Evolutionary conservation across 345 rosid species (phyloP).

Genomic region (Populus ilicifolia): DNA sequence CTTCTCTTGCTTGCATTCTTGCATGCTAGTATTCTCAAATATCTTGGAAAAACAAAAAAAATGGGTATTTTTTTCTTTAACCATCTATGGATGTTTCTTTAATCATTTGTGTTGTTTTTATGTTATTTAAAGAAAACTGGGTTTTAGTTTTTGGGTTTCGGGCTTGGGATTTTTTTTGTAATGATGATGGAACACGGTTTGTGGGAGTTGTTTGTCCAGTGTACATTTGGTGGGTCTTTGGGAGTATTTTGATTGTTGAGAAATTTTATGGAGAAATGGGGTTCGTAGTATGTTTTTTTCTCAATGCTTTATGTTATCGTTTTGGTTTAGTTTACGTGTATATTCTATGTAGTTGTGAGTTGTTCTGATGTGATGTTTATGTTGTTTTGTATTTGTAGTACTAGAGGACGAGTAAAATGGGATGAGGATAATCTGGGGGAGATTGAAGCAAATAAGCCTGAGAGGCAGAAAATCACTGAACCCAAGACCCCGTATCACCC

Average conservation of each 20-base stretch:
- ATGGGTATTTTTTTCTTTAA: neutral
- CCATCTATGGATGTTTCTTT: neutral
- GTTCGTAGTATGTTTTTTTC: neutral
- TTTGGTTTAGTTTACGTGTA: neutral
- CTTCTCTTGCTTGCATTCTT: neutral
- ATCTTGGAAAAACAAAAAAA: neutral
- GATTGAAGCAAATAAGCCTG: conserved; percentile 94
- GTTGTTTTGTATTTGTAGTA: conserved; percentile 10
- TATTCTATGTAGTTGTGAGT: neutral
- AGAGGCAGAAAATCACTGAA: conserved; percentile 95
- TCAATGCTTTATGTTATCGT: neutral
- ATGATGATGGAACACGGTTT: neutral
- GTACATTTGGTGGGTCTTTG: neutral
- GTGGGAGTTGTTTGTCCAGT: neutral
- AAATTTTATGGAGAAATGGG: neutral
- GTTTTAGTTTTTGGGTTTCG: neutral
- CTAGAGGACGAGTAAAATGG: conserved; percentile 76
- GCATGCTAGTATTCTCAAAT: neutral
- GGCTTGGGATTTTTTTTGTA: neutral
- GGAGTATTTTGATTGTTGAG: neutral
- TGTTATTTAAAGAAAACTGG: neutral
- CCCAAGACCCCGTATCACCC: conserved; percentile 98
- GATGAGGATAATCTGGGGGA: conserved; percentile 80
- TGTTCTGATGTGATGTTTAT: neutral
- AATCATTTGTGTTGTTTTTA: too few species aligned